Base-by-base conservation (phyloP, 495 filamentous ascomycete genomes). In the Aspergillus panamensis region DNA sequence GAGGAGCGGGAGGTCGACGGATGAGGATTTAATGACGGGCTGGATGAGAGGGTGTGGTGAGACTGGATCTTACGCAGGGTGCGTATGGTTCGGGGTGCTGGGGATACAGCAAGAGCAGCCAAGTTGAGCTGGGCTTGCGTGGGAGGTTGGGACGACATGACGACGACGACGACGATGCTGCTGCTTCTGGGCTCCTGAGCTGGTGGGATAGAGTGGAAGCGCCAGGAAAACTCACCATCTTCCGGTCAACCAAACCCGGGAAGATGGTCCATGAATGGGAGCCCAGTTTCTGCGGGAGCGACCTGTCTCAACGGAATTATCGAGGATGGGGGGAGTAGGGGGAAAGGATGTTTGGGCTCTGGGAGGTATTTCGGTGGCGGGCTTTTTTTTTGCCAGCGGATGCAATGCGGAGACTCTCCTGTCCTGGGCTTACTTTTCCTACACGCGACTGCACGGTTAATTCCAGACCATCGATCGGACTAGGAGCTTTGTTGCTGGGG, bases 1-100 rank as follows among this genome's bases (percentile, higher is more conserved):
- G 65, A 59, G 54, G 68, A 31, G 61, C 59, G 61, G 67, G 67
- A 48, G 60, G 59, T 60, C 50, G 68, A 58, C 62, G 66, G 65
- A 65, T 84, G 84, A 19, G 57, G 60, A 66, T 20, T 67, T 63
- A 32, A 63, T 70, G 55, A 35, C 20, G 55, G 51, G 31, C 65
- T 69, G n/a, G 75, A 69, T 0, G 77, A 77, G 35, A 82, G 69
- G 37, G 73, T 65, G 57, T 81, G 78, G 59, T 80, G 76, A 17
- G 79, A 82, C 61, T 80, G 77, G 39, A 79, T 78, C 70, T 80
- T 80, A 30, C 80, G 79, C 56, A 82, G 69, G 25, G 69, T 69
- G 61, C 77, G 77, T 64, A 77, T 73, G 10, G 73, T 77, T 51
- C 76, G 74, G 20, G 79, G 80, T 10, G 80, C 77, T 35, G 73